Percentiles rank a stretch among this genome's conserved stretches.
phyloP scores from a whole-genome alignment of 1,284 basidiomycete genomes.

The Cryptococcus sp. region DNA sequence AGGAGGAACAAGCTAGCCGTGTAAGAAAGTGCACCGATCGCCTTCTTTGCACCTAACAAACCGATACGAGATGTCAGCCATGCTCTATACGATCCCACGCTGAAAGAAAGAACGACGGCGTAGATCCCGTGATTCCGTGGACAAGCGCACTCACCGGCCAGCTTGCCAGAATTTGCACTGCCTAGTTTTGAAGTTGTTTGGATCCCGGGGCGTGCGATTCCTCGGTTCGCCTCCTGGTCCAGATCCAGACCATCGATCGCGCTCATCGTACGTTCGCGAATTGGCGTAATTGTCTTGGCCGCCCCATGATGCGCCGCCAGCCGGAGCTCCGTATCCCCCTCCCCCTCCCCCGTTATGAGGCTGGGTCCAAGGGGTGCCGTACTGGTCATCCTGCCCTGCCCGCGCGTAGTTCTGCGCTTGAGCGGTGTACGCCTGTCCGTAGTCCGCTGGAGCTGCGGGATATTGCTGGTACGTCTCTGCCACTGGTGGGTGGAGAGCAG shows the following conservation, averaged over 20 bases:
- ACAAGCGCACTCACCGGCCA: not conserved
- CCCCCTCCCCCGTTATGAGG: not conserved
- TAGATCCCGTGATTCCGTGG: too few relatives aligned
- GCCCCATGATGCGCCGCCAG: not conserved
- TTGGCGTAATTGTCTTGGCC: not conserved
- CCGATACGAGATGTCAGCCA: too few relatives aligned
- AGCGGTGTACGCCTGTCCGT: not conserved
- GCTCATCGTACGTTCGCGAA: not conserved
- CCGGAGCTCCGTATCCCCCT: too few relatives aligned
- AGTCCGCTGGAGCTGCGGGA: not conserved
- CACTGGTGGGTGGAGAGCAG: not conserved
- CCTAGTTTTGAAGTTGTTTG: not conserved
- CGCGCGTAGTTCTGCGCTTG: not conserved
- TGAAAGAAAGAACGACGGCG: too few relatives aligned
- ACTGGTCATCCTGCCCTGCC: too few relatives aligned
- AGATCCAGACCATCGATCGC: not conserved
- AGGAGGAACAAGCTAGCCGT: too few relatives aligned
- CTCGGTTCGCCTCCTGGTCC: not conserved
- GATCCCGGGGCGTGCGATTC: too few relatives aligned
- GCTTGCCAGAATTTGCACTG: not conserved
- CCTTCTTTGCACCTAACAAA: too few relatives aligned
- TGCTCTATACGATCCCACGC: too few relatives aligned
- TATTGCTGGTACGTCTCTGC: not conserved
- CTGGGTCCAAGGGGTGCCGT: too few relatives aligned
- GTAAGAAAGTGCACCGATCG: too few relatives aligned